Base-by-base conservation (phyloP, 2,329 filamentous ascomycete genomes). In the Beauveria sp. region DNA sequence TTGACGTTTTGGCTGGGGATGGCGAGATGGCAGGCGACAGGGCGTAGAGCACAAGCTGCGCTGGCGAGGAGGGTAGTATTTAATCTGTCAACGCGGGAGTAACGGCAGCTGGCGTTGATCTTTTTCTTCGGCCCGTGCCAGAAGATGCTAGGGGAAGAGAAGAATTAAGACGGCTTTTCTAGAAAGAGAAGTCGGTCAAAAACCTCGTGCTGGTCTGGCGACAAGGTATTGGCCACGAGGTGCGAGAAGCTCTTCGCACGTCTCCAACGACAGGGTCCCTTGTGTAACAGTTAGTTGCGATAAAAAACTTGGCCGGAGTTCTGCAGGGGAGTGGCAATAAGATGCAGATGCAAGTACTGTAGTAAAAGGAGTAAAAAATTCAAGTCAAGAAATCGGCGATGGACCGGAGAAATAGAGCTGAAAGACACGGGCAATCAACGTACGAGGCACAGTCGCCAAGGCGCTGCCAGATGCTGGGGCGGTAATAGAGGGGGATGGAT, bases 141-240 rank as follows among this genome's bases (percentile, higher is more conserved):
- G 22, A 22, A 28, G 28, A 50, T 40, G 30, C 45, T 46, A 50
- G 18, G 42, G 40, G 18, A 43, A n/a, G 38, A 42, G 26, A 38
- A 28, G 20, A 12, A 42, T 20, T 34, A 3, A 14, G 28, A 47
- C 34, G 54, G 26, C 26, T 28, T 20, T 38, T 38, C 12, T 5
- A 24, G n/a, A 57, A 20, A 58, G 26, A 42, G 45, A 22, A 58
- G 55, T 58, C 55, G 55, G 55, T 58, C 45, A 58, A 40, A 50
- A 58, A 58, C 49, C 5, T 3, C 8, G 54, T 26, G 30, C 22
- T 18, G 45, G 14, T 20, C 46, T 42, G 43, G 42, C 16, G 55
- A 46, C 55, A 58, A 58, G 55, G 55, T 42, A 20, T 50, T 26
- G 34, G 22, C 62, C 62, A 64, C 62, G 60, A 64, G 62, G 62